Conservation (phyloP, 164 flowering plant genomes). For the Vitis amurensis region DNA sequence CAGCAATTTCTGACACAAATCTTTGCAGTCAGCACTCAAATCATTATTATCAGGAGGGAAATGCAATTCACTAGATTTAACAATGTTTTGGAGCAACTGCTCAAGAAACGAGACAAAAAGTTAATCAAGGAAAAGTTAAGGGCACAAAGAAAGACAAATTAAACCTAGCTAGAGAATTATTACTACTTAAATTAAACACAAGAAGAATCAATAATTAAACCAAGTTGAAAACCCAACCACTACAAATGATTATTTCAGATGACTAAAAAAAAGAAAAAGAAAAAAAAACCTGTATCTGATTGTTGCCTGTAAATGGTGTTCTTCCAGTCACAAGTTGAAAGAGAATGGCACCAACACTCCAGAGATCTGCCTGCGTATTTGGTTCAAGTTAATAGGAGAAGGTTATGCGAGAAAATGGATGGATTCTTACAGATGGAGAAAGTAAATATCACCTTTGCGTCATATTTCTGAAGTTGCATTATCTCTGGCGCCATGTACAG, state of each 20-base stretch:
- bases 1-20: constrained; percentile 86
- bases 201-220: too few species aligned
- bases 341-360: constrained; percentile 98
- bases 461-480: constrained; percentile 97
- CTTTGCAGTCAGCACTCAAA: constrained; percentile 76
- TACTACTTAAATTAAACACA: too few species aligned
- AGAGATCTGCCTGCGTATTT: constrained; percentile 94
- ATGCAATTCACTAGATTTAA: constrained; percentile 72
- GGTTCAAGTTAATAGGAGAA: constrained; percentile 24
- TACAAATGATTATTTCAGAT: too few species aligned
- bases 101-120: constrained; percentile 12
- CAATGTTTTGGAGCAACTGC: constrained; percentile 93
- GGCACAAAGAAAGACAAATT: neutral
- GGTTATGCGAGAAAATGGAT: neutral
- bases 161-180: neutral
- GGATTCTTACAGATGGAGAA: neutral
- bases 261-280: neutral
- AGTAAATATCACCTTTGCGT: constrained; percentile 78
- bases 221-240: neutral
- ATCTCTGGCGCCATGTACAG: constrained; percentile 99
- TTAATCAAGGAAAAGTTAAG: neutral
- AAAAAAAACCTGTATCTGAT: constrained; percentile 75
- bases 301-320: constrained; percentile 92
- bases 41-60: constrained; percentile 66
- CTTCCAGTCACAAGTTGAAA: constrained; percentile 92